Base-by-base conservation (phyloP, 1,139 yeast species). In the Wickerhamomyces sp. region DNA sequence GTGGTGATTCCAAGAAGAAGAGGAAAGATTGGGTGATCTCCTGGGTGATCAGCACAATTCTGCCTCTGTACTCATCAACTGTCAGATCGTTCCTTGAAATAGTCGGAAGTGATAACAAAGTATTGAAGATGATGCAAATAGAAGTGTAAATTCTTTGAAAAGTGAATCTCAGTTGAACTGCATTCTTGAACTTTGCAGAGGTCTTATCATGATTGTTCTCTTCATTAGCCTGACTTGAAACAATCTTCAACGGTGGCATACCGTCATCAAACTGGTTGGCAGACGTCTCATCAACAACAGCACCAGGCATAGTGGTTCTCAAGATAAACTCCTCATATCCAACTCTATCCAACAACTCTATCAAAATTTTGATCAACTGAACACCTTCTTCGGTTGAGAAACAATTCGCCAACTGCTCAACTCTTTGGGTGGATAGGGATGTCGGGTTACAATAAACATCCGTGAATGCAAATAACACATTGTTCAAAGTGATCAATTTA, bases 301-400 rank as follows among this genome's bases (percentile, higher is more conserved):
- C 61, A 1, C 54, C 58, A 0, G 85, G 83, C 35, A 75, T 61
- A 3, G 52, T 45, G 0, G 67, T 47, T 21, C 80, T 67, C 14
- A 80, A 47, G 4, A 63, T 49, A 29, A 70, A 69, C 45, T 81
- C 89, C 55, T 82, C 93, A 12, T 70, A 44, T 0, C 74, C 61
- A 18, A 72, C 59, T 40, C 81, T 64, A 38, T 70, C 63, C 35
- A 75, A 64, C 14, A 81, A 54, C 14, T 50, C 37, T 0, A 72
- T 68, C 35, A 81, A 51, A 18, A 62, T 57, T n/a, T 46, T 38
- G 21, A 72, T 41, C 10, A 68, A 24, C 5, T 44, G 34, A 9
- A 60, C 41, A 2, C 73, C 74, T 14, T 47, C 41, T 2, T 61
- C 63, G 4, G 62, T 59, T 11, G 66, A 63, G 47, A 80, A 73